Base-by-base conservation (phyloP, 2,329 filamentous ascomycete genomes). In the Cryphonectria carpinicola region DNA sequence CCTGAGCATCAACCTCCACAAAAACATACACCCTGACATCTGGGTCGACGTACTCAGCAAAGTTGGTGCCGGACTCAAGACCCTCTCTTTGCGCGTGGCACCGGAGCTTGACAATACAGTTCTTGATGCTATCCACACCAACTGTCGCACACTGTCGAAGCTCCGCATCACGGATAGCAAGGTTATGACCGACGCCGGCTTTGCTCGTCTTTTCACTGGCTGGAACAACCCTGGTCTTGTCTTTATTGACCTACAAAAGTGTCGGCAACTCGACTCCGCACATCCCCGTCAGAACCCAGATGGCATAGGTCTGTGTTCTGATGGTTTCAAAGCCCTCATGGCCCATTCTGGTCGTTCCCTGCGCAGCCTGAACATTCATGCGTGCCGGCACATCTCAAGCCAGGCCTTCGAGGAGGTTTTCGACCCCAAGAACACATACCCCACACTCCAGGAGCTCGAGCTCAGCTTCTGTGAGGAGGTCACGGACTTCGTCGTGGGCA, bases 241-340 rank as follows among this genome's bases (percentile, higher is more conserved):
- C 1, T 89, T 90, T 74, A 80, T 94, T 68, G 94, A 98, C 78
- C 80, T 98, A 22, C 90, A 92, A 75, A 90, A 91, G 73, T 94
- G 91, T 71, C 92, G 95, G 25, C 89, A 94, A 75, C 79, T 97
- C 46, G 93, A 97, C 78, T 89, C 93, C 71, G 82, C 84, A 65
- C 87, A 88, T 37, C 91, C 93, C 0, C 87, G 90, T 32, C 88
- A 90, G 5, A 90, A 90, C 63, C 86, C 88, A 0, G 82, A 89
- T 69, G 85, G 87, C 35, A 82, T 95, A 61, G 95, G 95, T 1
- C 85, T 98, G 43, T 93, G 91, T 67, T 91, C 90, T 0, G 81
- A 87, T 7, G 94, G 92, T 0, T 95, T 98, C 82, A 84, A 86
- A 74, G 93, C 93, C 0, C 81, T 98, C 60, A 97, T 98, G 93